Percentiles rank a stretch among this genome's conserved stretches.
Evolutionary conservation across 2,329 filamentous ascomycete genomes (phyloP).

Genomic region (Ascochyta pisi): DNA sequence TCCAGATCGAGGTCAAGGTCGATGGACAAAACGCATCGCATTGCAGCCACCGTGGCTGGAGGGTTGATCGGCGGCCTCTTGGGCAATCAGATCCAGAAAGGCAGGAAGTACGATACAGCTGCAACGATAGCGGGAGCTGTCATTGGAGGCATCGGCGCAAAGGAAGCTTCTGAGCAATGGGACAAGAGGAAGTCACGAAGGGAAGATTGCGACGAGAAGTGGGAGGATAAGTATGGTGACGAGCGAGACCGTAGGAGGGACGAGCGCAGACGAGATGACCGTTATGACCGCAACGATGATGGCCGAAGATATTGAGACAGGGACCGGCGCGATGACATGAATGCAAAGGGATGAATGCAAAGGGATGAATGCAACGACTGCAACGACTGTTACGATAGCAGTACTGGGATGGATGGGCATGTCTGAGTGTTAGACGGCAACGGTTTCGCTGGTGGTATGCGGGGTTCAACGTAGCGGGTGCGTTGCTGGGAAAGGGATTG

Average conservation of each 20-base stretch:
- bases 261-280: slow-evolving; percentile 3
- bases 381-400: background rate
- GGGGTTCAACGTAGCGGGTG: slow-evolving; percentile 14
- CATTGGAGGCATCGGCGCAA: slow-evolving; percentile 43
- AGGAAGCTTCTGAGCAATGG: slow-evolving; percentile 36
- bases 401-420: background rate
- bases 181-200: slow-evolving; percentile 20
- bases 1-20: slow-evolving; percentile 17
- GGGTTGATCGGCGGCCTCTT: slow-evolving; percentile 45
- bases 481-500: background rate
- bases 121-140: slow-evolving; percentile 46
- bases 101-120: slow-evolving; percentile 38
- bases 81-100: slow-evolving; percentile 32
- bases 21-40: slow-evolving; percentile 25
- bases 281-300: background rate
- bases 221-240: slow-evolving; percentile 14
- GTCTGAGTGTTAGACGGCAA: background rate
- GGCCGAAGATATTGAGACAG: slow-evolving; percentile 1
- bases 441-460: background rate
- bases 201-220: slow-evolving; percentile 21
- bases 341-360: background rate
- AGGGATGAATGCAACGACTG: background rate
- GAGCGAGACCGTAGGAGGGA: slow-evolving; percentile 10
- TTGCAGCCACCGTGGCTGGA: slow-evolving; percentile 39
- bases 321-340: background rate